Evolutionary conservation across 768 basidiomycete species (phyloP), one percentile per base, ranked within the genome.

Genomic region (Boletus patriciae): DNA sequence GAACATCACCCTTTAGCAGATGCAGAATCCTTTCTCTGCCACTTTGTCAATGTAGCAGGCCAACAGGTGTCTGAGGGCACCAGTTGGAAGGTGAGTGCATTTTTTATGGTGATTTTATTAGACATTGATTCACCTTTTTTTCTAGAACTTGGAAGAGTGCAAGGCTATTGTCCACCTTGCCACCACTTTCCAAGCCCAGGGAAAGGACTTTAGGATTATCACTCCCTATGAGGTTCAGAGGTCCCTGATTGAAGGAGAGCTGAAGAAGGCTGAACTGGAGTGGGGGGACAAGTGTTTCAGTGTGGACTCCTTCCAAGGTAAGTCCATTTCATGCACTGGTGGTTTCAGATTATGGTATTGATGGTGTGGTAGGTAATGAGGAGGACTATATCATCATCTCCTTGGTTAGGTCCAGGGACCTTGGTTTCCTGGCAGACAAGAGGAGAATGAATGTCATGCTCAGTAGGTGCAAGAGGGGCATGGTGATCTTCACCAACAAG

Each of bases 401-500:
- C 8, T 60, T 88, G 16, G 88, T 89, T 6, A 79, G 89, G 25
- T 79, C 88, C 0, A 72, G 71, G 34, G 78, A 76, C 4, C 73
- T 87, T 46, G 92, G 91, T 6, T 94, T 94, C 61, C 75, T 94
- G 34, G 66, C 70, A 15, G 85, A 85, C 63, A 61, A 78, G 11
- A 79, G 86, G 29, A 79, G 92, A 18, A 86, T 88, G 51, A 93
- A 94, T 84, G 91, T 94, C 55, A 92, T 94, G 90, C 84, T 93
- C 9, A 87, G 85, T 46, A 82, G 92, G 37, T 91, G 87, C 78
- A 87, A 87, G 68, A 77, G 73, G 48, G 86, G 84, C 31, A 92
- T 93, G 90, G 84, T 84, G 55, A 87, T 94, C 62, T 76, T 87
- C 50, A 78, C 86, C 21, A 88, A 77, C 62, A 74, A 76, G 60